Evolutionary conservation across 2,329 filamentous ascomycete genomes (phyloP).

Genomic region (Neonectria neomacrospora): DNA sequence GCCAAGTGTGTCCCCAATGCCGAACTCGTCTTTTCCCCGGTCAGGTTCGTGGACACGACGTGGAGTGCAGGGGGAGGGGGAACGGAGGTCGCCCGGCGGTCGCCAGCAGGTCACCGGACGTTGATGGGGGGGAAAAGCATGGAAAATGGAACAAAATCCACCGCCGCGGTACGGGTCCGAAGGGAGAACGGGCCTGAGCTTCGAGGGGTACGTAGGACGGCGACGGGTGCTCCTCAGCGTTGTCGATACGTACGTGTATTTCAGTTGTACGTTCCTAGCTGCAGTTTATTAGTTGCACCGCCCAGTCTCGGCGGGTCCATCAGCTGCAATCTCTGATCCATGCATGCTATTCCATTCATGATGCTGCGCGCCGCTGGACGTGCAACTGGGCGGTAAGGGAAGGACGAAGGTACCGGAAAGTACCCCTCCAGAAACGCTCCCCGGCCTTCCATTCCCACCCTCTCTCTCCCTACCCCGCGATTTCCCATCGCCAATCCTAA

Average conservation of each 20-base stretch:
- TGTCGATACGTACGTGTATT: neutral
- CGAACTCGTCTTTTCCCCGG: conserved; percentile 3
- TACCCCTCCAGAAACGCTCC: neutral
- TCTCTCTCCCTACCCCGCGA: conserved; percentile 37
- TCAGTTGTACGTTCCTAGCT: neutral
- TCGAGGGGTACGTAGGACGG: neutral
- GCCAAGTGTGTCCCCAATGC: neutral
- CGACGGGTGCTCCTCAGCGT: no score
- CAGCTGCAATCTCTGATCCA: conserved; percentile 3
- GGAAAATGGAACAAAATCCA: conserved; percentile 9
- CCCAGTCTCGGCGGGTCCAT: conserved; percentile 1
- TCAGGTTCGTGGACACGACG: neutral
- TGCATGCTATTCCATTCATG: neutral
- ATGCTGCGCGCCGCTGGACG: neutral
- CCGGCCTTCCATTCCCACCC: conserved; percentile 27
- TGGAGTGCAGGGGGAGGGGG: conserved; percentile 11
- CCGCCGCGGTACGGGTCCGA: conserved; percentile 35
- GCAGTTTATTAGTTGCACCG: neutral
- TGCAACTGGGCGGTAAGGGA: conserved; percentile 16
- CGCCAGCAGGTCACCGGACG: conserved; percentile 26
- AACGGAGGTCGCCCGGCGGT: conserved; percentile 17
- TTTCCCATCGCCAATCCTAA: conserved; percentile 28
- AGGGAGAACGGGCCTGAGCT: conserved; percentile 1
- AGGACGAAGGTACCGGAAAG: neutral
- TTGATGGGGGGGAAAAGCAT: neutral